Evolutionary conservation across 768 basidiomycete genomes (phyloP), one percentile per base, ranked within the genome.

Genomic region (Suillus subalutaceus): DNA sequence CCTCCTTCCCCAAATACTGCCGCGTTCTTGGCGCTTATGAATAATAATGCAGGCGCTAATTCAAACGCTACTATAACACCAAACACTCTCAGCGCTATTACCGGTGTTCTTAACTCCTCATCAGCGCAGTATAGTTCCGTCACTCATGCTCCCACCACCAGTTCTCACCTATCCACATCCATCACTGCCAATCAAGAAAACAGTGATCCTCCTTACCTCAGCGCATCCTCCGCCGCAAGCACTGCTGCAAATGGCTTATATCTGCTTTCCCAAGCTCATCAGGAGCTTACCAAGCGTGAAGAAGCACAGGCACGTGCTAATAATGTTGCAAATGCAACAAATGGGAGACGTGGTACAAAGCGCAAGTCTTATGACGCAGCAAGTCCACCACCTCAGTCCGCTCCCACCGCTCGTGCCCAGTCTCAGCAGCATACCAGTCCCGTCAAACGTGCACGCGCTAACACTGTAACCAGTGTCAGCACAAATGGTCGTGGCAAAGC

Each of bases 261-360:
- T 80, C 83, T 98, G 58, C 88, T 98, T 63, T 91, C 90, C 1
- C 96, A 98, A 79, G 96, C 96, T 35, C 96, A 97, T 75, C 96
- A 97, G 76, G 96, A 97, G 82, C 88, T 97, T 66, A 93, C 93
- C 44, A 97, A 96, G 80, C 88, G 94, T n/a, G 95, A 97, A 78
- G 92, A 94, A 75, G 89, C 90, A 0, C 88, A 91, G 74, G 85
- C 86, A 67, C 85, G 89, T 69, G 86, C 88, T 59, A 80, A 81
- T 62, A 79, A 77, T 55, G 73, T 79, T 23, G 78, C 77, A 62
- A 66, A 73, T 44, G 67, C 73, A 64, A 70, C 73, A 69, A 74
- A 74, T 61, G 72, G 70, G 63, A 72, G 82, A 73, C 87, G 91
- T 52, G 85, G 86, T 2, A 82, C 86, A 9, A 94, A 94, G 78